Conservation (phyloP, 805 yeast genomes). For the Candida peoriensis region DNA sequence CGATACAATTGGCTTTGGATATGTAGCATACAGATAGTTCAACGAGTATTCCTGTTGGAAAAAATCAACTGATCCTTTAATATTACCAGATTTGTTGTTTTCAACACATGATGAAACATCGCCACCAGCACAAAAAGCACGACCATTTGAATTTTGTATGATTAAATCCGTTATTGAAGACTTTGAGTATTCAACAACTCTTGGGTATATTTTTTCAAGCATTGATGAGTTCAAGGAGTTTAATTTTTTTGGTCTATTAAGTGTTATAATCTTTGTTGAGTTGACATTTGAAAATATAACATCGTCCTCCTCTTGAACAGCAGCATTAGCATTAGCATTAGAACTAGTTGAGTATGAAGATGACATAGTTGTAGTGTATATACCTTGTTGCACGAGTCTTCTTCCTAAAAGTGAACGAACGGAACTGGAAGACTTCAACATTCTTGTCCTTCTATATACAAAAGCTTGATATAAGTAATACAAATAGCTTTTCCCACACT, state of each 20-base stretch:
- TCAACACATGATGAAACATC: slow-evolving; percentile 82
- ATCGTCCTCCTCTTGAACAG: too few relatives aligned
- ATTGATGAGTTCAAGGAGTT: slow-evolving; percentile 79
- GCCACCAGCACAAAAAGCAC: slow-evolving; percentile 90
- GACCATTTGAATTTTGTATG: slow-evolving; percentile 57
- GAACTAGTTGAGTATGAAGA: too few relatives aligned
- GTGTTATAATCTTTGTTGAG: slow-evolving; percentile 64
- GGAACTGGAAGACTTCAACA: too few relatives aligned
- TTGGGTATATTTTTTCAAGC: slow-evolving; percentile 67
- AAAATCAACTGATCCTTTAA: slow-evolving; percentile 50
- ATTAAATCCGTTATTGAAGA: slow-evolving; percentile 59
- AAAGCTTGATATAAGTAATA: too few relatives aligned
- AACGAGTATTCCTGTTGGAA: slow-evolving; percentile 79
- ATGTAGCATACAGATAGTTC: slow-evolving; percentile 76
- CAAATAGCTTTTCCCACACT: too few relatives aligned
- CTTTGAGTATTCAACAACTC: slow-evolving; percentile 72
- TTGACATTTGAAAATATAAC: slow-evolving; percentile 60
- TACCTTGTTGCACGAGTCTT: too few relatives aligned
- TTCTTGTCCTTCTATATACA: too few relatives aligned
- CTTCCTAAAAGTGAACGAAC: too few relatives aligned
- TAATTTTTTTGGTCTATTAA: slow-evolving; percentile 78
- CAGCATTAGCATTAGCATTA: too few relatives aligned
- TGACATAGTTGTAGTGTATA: too few relatives aligned
- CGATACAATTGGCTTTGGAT: slow-evolving; percentile 80
- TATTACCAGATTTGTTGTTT: slow-evolving; percentile 43